These are phyloP conservation scores for Tolypocladium paradoxum DNA, from an alignment of 2,329 filamentous ascomycete genomes.

Conservation along the genomic window DNA sequence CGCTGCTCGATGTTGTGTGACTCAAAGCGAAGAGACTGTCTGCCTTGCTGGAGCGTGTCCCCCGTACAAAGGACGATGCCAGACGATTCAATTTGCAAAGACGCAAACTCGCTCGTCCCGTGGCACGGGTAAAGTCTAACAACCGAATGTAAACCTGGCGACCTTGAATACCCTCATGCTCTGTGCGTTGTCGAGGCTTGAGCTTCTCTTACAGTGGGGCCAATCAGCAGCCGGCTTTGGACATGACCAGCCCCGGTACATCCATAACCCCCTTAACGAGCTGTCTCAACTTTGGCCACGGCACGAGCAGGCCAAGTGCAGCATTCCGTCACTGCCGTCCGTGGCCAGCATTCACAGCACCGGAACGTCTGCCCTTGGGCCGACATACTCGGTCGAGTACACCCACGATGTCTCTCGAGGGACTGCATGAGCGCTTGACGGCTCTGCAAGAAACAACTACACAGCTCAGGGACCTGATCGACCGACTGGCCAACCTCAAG, in stretches of 20 bases:
- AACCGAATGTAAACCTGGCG: not conserved
- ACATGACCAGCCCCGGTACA: not conserved
- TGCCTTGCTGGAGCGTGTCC: not conserved
- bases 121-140: not conserved
- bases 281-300: not conserved
- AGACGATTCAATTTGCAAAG: not conserved
- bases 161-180: not conserved
- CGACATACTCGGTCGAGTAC: not conserved
- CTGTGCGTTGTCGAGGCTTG: not conserved
- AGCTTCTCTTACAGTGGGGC: not conserved
- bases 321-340: not conserved
- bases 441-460: slow-evolving; percentile 50
- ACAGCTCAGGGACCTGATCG: slow-evolving; percentile 48
- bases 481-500: slow-evolving; percentile 45
- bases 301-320: not conserved
- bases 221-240: not conserved
- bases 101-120: not conserved
- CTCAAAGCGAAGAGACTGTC: not conserved
- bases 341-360: not conserved
- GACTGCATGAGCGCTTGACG: slow-evolving; percentile 49
- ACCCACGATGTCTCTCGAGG: slow-evolving; percentile 42
- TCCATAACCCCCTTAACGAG: not conserved
- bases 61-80: not conserved
- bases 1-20: not conserved
- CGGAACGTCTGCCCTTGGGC: not conserved